phyloP scores from a whole-genome alignment of 257 asterid species.

The Solanum pimpinellifolium region DNA sequence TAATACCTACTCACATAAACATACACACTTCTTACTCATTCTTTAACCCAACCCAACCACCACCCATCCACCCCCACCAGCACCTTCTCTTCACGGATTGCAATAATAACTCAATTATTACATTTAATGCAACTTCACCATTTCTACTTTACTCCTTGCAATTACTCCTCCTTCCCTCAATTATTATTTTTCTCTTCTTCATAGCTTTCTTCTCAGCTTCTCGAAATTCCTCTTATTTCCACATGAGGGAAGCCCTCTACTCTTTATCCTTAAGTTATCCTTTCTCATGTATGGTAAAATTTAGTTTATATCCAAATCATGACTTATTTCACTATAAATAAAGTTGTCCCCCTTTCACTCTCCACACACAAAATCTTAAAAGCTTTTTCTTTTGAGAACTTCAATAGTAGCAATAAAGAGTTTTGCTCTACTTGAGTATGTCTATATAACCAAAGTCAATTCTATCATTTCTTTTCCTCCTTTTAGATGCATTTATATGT shows the following conservation, averaged over 20 bases:
- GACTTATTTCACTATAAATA: neutral
- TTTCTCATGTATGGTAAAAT: neutral
- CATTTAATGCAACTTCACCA: conserved; percentile 4
- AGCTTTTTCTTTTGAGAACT: no score
- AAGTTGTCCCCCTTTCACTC: no score
- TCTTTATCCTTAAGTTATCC: neutral
- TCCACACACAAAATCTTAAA: no score
- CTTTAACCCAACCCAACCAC: neutral
- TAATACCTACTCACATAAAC: neutral
- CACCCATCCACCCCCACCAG: neutral
- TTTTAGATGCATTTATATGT: no score
- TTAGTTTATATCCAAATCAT: neutral
- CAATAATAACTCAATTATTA: neutral
- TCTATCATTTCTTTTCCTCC: no score
- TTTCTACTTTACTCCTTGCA: neutral
- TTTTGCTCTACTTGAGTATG: no score
- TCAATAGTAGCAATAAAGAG: no score
- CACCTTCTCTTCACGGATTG: neutral
- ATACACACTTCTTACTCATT: neutral
- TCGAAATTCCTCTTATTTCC: no score
- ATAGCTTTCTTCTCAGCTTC: no score
- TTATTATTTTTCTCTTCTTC: no score
- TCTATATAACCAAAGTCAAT: no score
- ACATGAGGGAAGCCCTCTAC: neutral
- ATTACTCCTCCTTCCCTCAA: no score